Percentiles rank a stretch among this genome's conserved stretches.
phyloP scores from a whole-genome alignment of 768 basidiomycete species.

The Sarcodon sp. region DNA sequence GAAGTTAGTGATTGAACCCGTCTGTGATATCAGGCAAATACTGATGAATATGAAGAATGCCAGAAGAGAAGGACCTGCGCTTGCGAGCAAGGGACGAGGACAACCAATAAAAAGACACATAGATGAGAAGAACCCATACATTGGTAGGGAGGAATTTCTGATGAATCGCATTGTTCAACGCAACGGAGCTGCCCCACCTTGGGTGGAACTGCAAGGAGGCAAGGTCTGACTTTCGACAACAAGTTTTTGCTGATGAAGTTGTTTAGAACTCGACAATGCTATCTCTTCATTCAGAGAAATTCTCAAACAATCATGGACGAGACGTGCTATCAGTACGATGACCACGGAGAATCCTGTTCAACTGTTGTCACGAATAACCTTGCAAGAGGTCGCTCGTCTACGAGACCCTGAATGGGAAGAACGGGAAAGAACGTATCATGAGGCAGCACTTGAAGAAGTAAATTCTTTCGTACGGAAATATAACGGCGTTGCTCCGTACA shows the following conservation, averaged over 20 bases:
- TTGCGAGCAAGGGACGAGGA: constrained; percentile 57
- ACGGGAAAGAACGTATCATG: constrained; percentile 55
- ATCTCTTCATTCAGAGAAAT: constrained; percentile 49
- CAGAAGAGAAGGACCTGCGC: constrained; percentile 53
- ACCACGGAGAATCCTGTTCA: constrained; percentile 33
- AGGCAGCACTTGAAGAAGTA: constrained; percentile 53
- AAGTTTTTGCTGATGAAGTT: neutral
- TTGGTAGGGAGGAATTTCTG: constrained; percentile 67
- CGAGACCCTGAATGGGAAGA: constrained; percentile 63
- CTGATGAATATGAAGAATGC: constrained; percentile 33
- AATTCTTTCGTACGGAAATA: constrained; percentile 70
- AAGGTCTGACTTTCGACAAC: constrained; percentile 6
- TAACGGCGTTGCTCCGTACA: constrained; percentile 69
- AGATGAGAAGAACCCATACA: constrained; percentile 49
- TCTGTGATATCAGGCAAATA: neutral
- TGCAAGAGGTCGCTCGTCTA: constrained; percentile 25
- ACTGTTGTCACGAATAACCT: constrained; percentile 21
- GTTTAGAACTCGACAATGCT: constrained; percentile 53
- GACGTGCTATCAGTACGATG: constrained; percentile 48
- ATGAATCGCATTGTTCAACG: constrained; percentile 79
- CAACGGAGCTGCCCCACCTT: constrained; percentile 75
- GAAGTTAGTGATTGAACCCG: constrained; percentile 35
- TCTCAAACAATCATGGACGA: constrained; percentile 58
- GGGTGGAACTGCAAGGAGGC: constrained; percentile 77
- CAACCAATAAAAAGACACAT: constrained; percentile 29